These are phyloP conservation scores for Puya raimondii DNA, from an alignment of 176 grass and related monocot genomes.

Conservation along the genomic window DNA sequence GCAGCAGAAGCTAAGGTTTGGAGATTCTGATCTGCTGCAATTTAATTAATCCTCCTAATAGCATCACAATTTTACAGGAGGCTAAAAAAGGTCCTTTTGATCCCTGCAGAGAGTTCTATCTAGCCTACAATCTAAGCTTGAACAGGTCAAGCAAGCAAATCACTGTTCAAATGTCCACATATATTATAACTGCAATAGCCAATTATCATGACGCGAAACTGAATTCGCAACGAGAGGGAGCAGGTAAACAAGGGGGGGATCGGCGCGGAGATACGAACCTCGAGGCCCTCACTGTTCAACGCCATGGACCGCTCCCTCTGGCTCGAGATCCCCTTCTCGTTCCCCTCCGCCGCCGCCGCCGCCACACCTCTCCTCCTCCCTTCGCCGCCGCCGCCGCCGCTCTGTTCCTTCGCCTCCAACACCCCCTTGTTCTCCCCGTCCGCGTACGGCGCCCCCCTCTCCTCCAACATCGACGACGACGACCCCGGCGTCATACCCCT, in stretches of 20 bases:
- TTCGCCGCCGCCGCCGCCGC: neutral
- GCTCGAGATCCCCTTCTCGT: slow-evolving; percentile 33
- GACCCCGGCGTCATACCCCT: slow-evolving; percentile 55
- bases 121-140: too few relatives aligned
- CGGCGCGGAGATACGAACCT: slow-evolving; percentile 26
- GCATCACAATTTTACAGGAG: too few relatives aligned
- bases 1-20: too few relatives aligned
- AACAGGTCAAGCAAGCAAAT: too few relatives aligned
- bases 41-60: too few relatives aligned
- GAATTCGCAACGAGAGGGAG: neutral
- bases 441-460: slow-evolving; percentile 18
- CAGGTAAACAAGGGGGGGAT: neutral
- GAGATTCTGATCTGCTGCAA: too few relatives aligned
- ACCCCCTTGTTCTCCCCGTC: too few relatives aligned
- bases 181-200: too few relatives aligned
- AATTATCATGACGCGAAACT: neutral
- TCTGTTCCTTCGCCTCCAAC: slow-evolving; percentile 16
- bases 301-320: slow-evolving; percentile 68
- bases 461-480: slow-evolving; percentile 25
- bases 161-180: too few relatives aligned
- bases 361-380: slow-evolving; percentile 24
- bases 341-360: slow-evolving; percentile 35
- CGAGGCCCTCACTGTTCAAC: slow-evolving; percentile 80
- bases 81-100: too few relatives aligned
- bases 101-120: too few relatives aligned